These are phyloP conservation scores for Umbelopsis sp. DNA, from an alignment of 371 early-diverging fungal genomes.

Conservation along the genomic window DNA sequence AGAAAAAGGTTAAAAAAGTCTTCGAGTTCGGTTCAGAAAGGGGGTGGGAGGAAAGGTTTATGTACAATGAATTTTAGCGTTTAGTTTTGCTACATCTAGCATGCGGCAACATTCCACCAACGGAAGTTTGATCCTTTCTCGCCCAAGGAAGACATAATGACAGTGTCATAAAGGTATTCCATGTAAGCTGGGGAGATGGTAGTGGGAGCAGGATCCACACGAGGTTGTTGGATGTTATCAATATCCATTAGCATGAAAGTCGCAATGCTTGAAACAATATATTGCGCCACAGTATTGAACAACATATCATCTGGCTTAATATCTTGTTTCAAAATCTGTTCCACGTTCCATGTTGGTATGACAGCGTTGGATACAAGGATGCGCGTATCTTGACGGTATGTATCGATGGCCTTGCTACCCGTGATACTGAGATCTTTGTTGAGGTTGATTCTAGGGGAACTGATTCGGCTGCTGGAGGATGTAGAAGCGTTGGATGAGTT, in stretches of 20 bases:
- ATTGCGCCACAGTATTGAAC: conserved; percentile 14
- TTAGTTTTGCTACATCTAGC: conserved; percentile 18
- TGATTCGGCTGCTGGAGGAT: conserved; percentile 22
- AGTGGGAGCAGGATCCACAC: background rate
- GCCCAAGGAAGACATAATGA: conserved; percentile 43
- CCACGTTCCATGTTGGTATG: conserved; percentile 51
- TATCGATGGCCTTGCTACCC: conserved; percentile 49
- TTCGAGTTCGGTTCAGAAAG: background rate
- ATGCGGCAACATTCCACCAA: conserved; percentile 40
- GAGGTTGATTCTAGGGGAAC: conserved; percentile 44
- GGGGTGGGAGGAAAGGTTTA: conserved; percentile 11
- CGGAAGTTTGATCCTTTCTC: conserved; percentile 37
- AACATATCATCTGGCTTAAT: background rate
- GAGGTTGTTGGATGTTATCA: background rate
- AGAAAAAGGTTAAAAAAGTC: background rate
- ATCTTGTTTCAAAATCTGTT: conserved; percentile 33
- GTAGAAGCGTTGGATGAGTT: conserved; percentile 5
- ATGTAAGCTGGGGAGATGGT: conserved; percentile 33
- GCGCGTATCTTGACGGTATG: conserved; percentile 50
- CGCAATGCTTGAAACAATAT: conserved; percentile 17
- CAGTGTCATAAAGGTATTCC: conserved; percentile 49
- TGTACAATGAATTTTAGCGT: conserved; percentile 1
- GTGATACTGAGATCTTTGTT: conserved; percentile 52
- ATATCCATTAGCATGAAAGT: background rate
- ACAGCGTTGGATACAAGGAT: conserved; percentile 54